These are phyloP conservation scores for Periconia sp. DNA, from an alignment of 2,329 filamentous ascomycete species.

Conservation along the genomic window DNA sequence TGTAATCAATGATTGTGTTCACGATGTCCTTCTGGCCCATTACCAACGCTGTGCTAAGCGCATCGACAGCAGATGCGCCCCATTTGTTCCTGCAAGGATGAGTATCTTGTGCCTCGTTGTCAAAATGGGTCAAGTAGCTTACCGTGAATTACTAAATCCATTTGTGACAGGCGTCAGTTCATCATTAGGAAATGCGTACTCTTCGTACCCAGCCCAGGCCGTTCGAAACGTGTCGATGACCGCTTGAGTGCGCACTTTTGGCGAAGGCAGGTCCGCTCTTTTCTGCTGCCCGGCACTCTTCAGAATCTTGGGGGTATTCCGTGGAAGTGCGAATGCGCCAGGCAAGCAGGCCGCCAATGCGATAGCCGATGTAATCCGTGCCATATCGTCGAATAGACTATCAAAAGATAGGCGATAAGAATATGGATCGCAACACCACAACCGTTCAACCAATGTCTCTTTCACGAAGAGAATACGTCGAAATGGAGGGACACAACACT, in stretches of 20 bases:
- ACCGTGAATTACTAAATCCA: constrained; percentile 69
- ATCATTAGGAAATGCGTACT: constrained; percentile 76
- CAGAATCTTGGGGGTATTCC: background rate
- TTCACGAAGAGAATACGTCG: too few species aligned
- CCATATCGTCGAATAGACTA: constrained; percentile 1
- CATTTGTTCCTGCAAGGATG: constrained; percentile 68
- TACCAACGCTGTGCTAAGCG: constrained; percentile 75
- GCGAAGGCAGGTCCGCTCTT: constrained; percentile 10
- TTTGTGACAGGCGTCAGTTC: constrained; percentile 71
- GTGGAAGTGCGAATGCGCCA: constrained; percentile 5
- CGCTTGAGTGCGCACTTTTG: constrained; percentile 30
- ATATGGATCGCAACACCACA: background rate
- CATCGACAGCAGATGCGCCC: constrained; percentile 82
- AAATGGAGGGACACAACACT: too few species aligned
- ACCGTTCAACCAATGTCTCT: too few species aligned
- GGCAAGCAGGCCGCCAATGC: constrained; percentile 4
- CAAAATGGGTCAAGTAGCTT: constrained; percentile 21
- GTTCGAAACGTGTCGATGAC: constrained; percentile 37
- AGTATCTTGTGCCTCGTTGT: background rate
- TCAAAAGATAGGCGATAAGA: background rate
- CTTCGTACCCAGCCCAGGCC: constrained; percentile 57
- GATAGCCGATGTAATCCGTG: constrained; percentile 2
- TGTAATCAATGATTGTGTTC: constrained; percentile 68
- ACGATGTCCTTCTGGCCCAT: constrained; percentile 72
- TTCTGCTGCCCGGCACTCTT: constrained; percentile 1